phyloP scores from a whole-genome alignment of 164 flowering plant species.

The Stephania yunnanensis region DNA sequence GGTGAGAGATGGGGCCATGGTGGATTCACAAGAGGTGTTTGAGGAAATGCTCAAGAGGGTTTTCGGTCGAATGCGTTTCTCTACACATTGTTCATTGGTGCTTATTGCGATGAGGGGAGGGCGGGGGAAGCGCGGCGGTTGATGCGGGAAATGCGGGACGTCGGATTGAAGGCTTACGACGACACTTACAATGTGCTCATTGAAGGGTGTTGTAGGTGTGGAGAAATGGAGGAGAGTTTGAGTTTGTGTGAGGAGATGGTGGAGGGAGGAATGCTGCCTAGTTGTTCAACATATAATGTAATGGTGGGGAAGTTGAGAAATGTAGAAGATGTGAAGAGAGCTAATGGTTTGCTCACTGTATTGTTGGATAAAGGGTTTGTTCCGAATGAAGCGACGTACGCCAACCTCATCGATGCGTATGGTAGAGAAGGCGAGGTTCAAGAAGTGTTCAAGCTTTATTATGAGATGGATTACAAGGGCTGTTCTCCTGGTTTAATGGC shows the following conservation, averaged over 20 bases:
- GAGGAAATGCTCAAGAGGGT: conserved; percentile 76
- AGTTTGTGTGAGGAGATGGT: conserved; percentile 52
- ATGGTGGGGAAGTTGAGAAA: conserved; percentile 43
- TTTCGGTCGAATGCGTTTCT: conserved; percentile 59
- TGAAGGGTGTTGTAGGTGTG: conserved; percentile 38
- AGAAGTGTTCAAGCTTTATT: conserved; percentile 55
- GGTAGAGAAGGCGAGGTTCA: conserved; percentile 35
- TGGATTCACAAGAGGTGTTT: conserved; percentile 37
- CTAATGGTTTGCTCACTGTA: conserved; percentile 50
- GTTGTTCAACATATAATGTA: conserved; percentile 46
- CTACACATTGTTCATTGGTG: conserved; percentile 53
- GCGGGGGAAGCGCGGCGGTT: conserved; percentile 44
- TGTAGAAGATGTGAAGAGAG: conserved; percentile 33
- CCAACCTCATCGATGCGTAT: conserved; percentile 56
- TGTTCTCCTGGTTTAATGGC: conserved; percentile 35
- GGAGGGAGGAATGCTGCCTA: conserved; percentile 46
- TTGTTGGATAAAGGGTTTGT: conserved; percentile 58
- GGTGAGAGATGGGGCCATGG: conserved; percentile 34
- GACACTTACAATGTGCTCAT: conserved; percentile 66
- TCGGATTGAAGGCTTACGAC: conserved; percentile 54
- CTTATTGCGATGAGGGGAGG: conserved; percentile 34
- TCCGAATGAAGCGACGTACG: conserved; percentile 55
- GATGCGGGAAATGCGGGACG: conserved; percentile 55
- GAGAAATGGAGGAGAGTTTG: conserved; percentile 42
- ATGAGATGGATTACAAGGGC: conserved; percentile 63